phyloP scores from a whole-genome alignment of 1,139 yeast genomes.

The Taphrina pruni region DNA sequence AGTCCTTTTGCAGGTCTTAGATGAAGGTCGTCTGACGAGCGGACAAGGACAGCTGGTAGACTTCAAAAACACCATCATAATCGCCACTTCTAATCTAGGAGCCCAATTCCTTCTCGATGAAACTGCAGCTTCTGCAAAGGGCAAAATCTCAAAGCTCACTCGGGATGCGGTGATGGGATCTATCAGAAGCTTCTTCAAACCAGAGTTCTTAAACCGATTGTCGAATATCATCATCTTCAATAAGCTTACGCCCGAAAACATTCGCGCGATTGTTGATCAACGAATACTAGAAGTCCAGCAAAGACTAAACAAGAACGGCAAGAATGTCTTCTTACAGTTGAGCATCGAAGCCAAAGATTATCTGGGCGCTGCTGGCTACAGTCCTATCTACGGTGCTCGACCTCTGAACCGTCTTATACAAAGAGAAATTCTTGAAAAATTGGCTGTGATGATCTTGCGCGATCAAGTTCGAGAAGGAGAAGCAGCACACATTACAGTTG shows the following conservation, averaged over 20 bases:
- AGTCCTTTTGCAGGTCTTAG: constrained; percentile 84
- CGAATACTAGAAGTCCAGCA: constrained; percentile 82
- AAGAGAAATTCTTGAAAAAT: constrained; percentile 77
- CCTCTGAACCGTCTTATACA: constrained; percentile 95
- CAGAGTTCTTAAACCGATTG: constrained; percentile 95
- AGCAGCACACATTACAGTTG: constrained; percentile 66
- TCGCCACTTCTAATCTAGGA: constrained; percentile 97
- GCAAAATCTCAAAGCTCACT: constrained; percentile 67
- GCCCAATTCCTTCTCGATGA: constrained; percentile 84
- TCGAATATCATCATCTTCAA: constrained; percentile 91
- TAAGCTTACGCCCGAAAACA: constrained; percentile 87
- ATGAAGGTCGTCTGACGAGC: constrained; percentile 94
- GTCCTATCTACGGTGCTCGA: constrained; percentile 93
- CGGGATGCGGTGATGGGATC: constrained; percentile 80
- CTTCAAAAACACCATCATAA: constrained; percentile 87
- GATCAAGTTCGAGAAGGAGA: constrained; percentile 91
- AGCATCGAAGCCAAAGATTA: constrained; percentile 78
- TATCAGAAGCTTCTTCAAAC: constrained; percentile 91
- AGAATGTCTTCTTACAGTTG: constrained; percentile 70
- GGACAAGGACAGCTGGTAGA: constrained; percentile 92
- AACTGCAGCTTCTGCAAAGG: constrained; percentile 56
- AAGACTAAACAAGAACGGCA: constrained; percentile 83
- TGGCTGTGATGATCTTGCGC: constrained; percentile 85
- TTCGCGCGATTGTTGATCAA: constrained; percentile 85
- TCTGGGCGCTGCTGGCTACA: constrained; percentile 83